These are phyloP conservation scores for Sclerotinia glacialis DNA, from an alignment of 2,329 filamentous ascomycete genomes.

Conservation along the genomic window DNA sequence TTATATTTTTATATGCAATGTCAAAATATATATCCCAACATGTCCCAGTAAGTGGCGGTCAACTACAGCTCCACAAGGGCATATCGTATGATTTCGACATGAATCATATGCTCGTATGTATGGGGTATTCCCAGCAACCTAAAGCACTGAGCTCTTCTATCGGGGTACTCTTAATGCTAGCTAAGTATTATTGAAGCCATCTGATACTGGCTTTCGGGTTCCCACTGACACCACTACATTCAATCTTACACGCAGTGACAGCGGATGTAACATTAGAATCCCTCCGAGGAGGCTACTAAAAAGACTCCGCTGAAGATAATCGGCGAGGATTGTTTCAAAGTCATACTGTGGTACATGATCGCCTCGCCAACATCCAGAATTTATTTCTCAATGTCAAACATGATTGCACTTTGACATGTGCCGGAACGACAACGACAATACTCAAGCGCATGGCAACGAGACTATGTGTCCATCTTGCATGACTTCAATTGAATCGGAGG, in stretches of 20 bases:
- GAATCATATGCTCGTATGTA: background rate
- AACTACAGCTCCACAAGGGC: background rate
- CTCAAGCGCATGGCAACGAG: slow-evolving; percentile 6
- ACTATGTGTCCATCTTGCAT: background rate
- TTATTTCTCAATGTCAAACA: background rate
- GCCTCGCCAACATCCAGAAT: slow-evolving; percentile 5
- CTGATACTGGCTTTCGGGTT: background rate
- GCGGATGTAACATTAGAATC: background rate
- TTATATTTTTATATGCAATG: background rate
- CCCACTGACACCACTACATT: background rate
- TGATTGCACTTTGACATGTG: background rate
- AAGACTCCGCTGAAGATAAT: background rate
- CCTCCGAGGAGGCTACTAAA: background rate
- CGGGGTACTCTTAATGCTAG: background rate
- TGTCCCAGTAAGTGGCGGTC: background rate
- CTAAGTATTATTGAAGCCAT: background rate
- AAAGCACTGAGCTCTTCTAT: background rate
- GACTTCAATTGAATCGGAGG: background rate
- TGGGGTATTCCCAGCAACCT: background rate
- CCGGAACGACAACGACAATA: too few relatives aligned
- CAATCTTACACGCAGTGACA: background rate
- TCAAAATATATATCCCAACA: background rate
- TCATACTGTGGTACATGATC: background rate
- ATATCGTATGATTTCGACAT: background rate
- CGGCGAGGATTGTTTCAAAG: slow-evolving; percentile 5